A percentile compares a stretch with the other conserved stretches of the same genome.
Conservation (phyloP, 306 rosid genomes). For the Astragalus membranaceus region DNA sequence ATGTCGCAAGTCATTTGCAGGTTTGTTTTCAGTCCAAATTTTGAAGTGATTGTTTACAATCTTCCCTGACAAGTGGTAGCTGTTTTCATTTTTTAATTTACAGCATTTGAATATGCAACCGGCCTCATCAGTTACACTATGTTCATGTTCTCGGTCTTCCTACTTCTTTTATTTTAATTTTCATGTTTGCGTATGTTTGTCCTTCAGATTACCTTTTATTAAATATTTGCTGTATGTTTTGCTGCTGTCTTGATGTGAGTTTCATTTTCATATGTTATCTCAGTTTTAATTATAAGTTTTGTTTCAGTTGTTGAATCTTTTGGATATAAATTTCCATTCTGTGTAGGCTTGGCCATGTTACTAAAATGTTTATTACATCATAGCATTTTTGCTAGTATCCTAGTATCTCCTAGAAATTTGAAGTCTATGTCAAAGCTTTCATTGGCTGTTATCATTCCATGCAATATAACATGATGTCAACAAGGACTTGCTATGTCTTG, state of each 20-base stretch:
- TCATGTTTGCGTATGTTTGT: neutral
- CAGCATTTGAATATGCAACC: neutral
- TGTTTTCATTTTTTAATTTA: neutral
- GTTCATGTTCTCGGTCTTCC: neutral
- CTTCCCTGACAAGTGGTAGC: neutral
- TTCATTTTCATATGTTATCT: neutral
- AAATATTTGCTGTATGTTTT: neutral
- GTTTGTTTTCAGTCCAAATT: slow-evolving; percentile 33
- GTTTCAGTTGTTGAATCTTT: neutral
- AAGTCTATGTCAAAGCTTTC: too few relatives aligned
- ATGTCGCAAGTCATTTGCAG: slow-evolving; percentile 90
- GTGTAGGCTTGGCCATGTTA: neutral
- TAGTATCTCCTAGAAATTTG: neutral
- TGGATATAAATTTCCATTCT: neutral
- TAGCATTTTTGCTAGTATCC: neutral
- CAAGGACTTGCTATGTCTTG: neutral
- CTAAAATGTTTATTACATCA: neutral
- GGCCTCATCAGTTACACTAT: neutral
- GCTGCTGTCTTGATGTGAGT: neutral
- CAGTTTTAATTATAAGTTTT: neutral
- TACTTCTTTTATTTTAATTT: neutral
- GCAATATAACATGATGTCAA: neutral
- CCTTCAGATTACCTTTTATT: neutral
- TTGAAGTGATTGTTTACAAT: neutral
- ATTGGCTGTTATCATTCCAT: too few relatives aligned